Evolutionary conservation across 371 early-diverging fungal species (phyloP).

Genomic region (Zychaea mexicana): DNA sequence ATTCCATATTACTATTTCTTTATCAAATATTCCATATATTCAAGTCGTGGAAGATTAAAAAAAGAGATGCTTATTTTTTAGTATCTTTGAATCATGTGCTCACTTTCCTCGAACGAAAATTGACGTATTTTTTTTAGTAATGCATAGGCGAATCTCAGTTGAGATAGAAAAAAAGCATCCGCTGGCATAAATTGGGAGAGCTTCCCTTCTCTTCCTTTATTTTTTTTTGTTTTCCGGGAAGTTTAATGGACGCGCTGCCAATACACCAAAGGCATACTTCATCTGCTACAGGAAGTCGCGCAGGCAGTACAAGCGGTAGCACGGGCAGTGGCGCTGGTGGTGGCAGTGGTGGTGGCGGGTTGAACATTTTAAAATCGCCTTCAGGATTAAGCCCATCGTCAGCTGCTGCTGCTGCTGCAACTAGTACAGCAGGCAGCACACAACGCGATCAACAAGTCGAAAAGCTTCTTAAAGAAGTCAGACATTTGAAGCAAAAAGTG

Average conservation of each 20-base stretch:
- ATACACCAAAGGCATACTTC: not conserved
- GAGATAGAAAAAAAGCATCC: too few relatives aligned
- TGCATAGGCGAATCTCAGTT: too few relatives aligned
- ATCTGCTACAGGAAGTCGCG: not conserved
- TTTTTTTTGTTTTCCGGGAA: not conserved
- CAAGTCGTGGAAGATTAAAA: too few relatives aligned
- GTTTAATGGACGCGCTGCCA: not conserved
- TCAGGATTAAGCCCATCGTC: slow-evolving; percentile 1
- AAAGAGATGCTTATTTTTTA: too few relatives aligned
- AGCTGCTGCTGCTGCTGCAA: not conserved
- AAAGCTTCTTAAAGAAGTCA: slow-evolving; percentile 70
- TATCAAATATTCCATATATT: too few relatives aligned
- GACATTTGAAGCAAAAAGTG: slow-evolving; percentile 76
- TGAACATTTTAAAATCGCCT: not conserved
- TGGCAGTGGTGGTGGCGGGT: not conserved
- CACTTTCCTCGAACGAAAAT: too few relatives aligned
- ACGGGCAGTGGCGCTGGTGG: not conserved
- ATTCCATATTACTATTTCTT: too few relatives aligned
- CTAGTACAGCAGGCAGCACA: not conserved
- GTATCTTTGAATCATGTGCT: too few relatives aligned
- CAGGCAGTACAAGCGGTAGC: slow-evolving; percentile 1
- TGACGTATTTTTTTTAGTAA: too few relatives aligned
- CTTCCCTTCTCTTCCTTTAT: too few relatives aligned
- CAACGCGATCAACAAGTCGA: slow-evolving; percentile 56
- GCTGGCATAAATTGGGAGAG: too few relatives aligned